Percentiles rank a stretch among this genome's conserved stretches.
phyloP scores from a whole-genome alignment of 2,329 filamentous ascomycete genomes.

The Ceratocystis lukuohia region DNA sequence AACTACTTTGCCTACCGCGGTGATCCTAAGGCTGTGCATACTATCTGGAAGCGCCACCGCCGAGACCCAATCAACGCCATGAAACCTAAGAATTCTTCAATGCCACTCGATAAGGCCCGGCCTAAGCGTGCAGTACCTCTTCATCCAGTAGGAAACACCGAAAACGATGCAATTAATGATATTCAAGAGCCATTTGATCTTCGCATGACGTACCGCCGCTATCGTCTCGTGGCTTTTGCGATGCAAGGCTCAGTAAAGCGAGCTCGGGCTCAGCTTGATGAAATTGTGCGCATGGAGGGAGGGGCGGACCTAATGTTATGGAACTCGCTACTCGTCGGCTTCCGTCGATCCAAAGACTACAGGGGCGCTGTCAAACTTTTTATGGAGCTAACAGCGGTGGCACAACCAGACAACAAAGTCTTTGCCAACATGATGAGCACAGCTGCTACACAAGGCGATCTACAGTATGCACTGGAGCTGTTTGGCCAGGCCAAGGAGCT shows the following conservation, averaged over 20 bases:
- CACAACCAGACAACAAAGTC: constrained; percentile 47
- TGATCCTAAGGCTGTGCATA: constrained; percentile 14
- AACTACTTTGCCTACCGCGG: constrained; percentile 14
- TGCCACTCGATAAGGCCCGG: background rate
- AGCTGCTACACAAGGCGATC: constrained; percentile 56
- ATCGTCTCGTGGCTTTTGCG: constrained; percentile 13
- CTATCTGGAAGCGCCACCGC: constrained; percentile 13
- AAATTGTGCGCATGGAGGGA: constrained; percentile 7
- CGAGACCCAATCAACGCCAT: background rate
- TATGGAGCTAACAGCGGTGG: constrained; percentile 38
- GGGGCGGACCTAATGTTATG: constrained; percentile 48
- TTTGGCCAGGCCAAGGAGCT: constrained; percentile 47
- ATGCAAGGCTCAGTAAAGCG: constrained; percentile 15
- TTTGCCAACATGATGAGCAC: constrained; percentile 64
- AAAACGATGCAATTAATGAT: constrained; percentile 11
- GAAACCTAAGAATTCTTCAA: background rate
- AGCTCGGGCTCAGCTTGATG: constrained; percentile 14
- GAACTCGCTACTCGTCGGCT: constrained; percentile 65
- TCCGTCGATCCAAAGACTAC: constrained; percentile 52
- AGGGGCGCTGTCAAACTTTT: constrained; percentile 53
- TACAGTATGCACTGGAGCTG: constrained; percentile 53
- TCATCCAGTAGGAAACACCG: background rate
- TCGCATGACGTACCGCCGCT: constrained; percentile 11
- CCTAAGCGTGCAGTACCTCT: background rate
- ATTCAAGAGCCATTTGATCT: background rate